Evolutionary conservation across 495 filamentous ascomycete species (phyloP), one percentile per base, ranked within the genome.

Genomic region (Penicillium mononematosum): DNA sequence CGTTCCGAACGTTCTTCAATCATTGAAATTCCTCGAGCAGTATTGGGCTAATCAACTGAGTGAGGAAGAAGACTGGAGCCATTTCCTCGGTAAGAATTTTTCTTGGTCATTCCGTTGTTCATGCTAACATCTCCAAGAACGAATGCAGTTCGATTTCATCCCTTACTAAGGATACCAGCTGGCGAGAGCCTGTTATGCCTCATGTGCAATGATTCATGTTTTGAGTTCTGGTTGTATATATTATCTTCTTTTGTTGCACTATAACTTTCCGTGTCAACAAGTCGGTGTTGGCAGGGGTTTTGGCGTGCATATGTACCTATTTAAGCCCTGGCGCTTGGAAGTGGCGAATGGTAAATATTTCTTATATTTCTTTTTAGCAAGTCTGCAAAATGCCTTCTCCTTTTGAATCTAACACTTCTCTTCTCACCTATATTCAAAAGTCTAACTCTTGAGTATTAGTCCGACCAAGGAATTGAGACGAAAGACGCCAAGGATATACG

Each of bases 101-200:
- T 6, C 14, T 16, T 5, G 1, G 14, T 11, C 12, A 0, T 41
- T 36, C 39, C 5, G 8, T 10, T 46, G 41, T 17, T 9, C 5
- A 42, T n/a, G 47, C 67, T 71, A 48, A 72, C 49, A 8, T 19
- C 17, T 14, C 11, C 3, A 44, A 78, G 76, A 76, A 62, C 74
- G 76, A 20, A 77, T 78, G 76, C 67, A 63, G 19, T 70, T 76
- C 50, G 76, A 78, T 54, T 78, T 78, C 48, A 78, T 78, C 50
- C 76, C 76, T 7, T 78, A 78, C 60, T 78, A 61, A 51, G 46
- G 29, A 27, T 19, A 8, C 14, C 22, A 50, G 22, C 38, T 31
- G 14, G 22, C 19, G 27, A 38, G 27, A 47, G 41, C 32, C 32
- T 50, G 49, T 57, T 62, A 61, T 61, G 56, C 58, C 56, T 65